phyloP scores from a whole-genome alignment of 257 asterid species.

The Henckelia pumila region DNA sequence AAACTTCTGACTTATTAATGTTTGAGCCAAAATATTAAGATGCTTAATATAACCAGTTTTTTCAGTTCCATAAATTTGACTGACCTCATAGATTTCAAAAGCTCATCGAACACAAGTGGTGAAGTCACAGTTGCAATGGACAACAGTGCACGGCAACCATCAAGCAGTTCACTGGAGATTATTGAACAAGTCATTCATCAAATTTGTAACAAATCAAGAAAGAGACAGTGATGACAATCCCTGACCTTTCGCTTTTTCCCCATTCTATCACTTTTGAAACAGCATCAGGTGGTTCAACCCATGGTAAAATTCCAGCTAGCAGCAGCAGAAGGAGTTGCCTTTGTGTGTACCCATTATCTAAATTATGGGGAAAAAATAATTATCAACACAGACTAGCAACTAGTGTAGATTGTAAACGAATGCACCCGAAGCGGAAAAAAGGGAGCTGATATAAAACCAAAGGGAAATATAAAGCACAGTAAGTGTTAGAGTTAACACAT shows the following conservation, averaged over 20 bases:
- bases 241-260: conserved; percentile 92
- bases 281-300: conserved; percentile 91
- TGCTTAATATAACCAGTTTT: conserved; percentile 13
- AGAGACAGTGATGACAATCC: conserved; percentile 19
- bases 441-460: conserved; percentile 1
- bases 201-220: conserved; percentile 21
- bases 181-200: conserved; percentile 31
- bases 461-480: background rate
- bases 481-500: conserved; percentile 10
- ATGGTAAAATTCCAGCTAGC: conserved; percentile 68
- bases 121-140: conserved; percentile 78
- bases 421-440: conserved; percentile 9
- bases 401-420: conserved; percentile 12
- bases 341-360: conserved; percentile 72
- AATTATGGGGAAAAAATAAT: conserved; percentile 28
- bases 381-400: conserved; percentile 17
- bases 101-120: conserved; percentile 73
- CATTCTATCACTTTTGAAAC: conserved; percentile 65
- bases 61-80: conserved; percentile 22
- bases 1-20: conserved; percentile 21
- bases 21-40: conserved; percentile 14
- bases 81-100: conserved; percentile 75
- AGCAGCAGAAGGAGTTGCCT: conserved; percentile 81
- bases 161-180: conserved; percentile 78
- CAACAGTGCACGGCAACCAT: conserved; percentile 92